Evolutionary conservation across 805 yeast genomes (phyloP), one percentile per base, ranked within the genome.

Genomic region (Pichia rugopelliculosa): DNA sequence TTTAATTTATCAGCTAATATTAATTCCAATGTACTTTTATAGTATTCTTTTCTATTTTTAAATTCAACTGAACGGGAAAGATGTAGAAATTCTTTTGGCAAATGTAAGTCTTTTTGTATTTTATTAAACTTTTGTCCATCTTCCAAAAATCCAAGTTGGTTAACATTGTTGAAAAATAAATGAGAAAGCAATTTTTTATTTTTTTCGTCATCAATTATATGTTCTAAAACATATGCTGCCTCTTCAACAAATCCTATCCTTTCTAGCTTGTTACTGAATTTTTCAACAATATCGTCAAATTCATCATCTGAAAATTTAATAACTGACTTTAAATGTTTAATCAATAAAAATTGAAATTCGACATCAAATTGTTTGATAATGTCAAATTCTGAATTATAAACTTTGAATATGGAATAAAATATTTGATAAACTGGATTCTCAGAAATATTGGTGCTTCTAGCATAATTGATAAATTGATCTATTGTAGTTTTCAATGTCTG

Each of bases 61-160:
- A 78, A 77, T 34, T 72, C 64, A 20, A 76, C 66, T 0, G 96
- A 90, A 33, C 79, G 68, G 0, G 89, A 77, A 51, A 79, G 80
- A 55, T 72, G 69, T 11, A 84, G 59, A 24, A 77, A 48, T 8
- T 61, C 49, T 5, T 60, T 53, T 4, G 89, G 87, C 17, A 85
- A 62, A 39, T 68, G 64, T 34, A 83, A 64, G 1, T 53, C 59
- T 1, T 61, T 53, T 2, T 68, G 66, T 8, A 81, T 54, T 15
- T 62, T 65, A 1, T 68, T 60, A 26, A 76, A 62, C 15, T 65
- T 65, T 13, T 33, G 13, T 11, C 56, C 54, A 27, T 58, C 53
- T 13, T 56, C 53, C 24, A 68, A 57, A 45, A 70, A 62, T 5
- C 53, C 54, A 27, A 64, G 42, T 3, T 55, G 53, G 41, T 59